Conservation (phyloP, 2,329 filamentous ascomycete genomes). For the Microcyclosporella mali region DNA sequence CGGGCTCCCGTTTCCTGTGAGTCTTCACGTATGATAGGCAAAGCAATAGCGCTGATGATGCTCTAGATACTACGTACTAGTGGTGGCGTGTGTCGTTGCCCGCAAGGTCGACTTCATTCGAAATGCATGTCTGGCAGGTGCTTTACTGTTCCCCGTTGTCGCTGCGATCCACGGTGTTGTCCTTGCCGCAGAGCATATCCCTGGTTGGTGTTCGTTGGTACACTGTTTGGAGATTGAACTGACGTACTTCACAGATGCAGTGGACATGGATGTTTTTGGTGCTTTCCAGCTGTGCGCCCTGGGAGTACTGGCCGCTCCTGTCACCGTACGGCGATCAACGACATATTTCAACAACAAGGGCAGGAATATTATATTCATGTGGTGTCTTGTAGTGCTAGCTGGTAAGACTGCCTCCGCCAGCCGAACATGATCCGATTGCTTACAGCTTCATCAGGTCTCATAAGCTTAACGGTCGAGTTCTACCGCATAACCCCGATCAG, state of each 20-base stretch:
- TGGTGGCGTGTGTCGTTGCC: slow-evolving; percentile 58
- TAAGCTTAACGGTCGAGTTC: slow-evolving; percentile 60
- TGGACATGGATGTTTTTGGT: slow-evolving; percentile 64
- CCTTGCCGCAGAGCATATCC: slow-evolving; percentile 53
- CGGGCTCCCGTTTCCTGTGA: slow-evolving; percentile 49
- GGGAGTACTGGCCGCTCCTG: slow-evolving; percentile 58
- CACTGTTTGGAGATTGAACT: neutral
- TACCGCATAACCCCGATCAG: slow-evolving; percentile 45
- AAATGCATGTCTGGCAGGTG: slow-evolving; percentile 58
- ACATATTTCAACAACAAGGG: slow-evolving; percentile 61
- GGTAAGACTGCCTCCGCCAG: slow-evolving; percentile 37
- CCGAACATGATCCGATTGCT: neutral
- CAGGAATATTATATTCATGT: slow-evolving; percentile 60
- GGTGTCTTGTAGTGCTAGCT: slow-evolving; percentile 56
- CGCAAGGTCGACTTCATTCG: slow-evolving; percentile 56
- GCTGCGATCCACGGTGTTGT: slow-evolving; percentile 60
- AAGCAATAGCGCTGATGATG: neutral
- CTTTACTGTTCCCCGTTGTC: slow-evolving; percentile 56
- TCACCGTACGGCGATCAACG: slow-evolving; percentile 54
- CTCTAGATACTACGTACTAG: slow-evolving; percentile 56
- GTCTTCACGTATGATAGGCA: slow-evolving; percentile 18
- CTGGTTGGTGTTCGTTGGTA: slow-evolving; percentile 40
- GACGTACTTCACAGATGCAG: slow-evolving; percentile 34
- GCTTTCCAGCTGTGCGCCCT: slow-evolving; percentile 63
- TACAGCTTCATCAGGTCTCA: slow-evolving; percentile 39